Conservation (phyloP, 176 grass and related monocot species). For the Poa annua region DNA sequence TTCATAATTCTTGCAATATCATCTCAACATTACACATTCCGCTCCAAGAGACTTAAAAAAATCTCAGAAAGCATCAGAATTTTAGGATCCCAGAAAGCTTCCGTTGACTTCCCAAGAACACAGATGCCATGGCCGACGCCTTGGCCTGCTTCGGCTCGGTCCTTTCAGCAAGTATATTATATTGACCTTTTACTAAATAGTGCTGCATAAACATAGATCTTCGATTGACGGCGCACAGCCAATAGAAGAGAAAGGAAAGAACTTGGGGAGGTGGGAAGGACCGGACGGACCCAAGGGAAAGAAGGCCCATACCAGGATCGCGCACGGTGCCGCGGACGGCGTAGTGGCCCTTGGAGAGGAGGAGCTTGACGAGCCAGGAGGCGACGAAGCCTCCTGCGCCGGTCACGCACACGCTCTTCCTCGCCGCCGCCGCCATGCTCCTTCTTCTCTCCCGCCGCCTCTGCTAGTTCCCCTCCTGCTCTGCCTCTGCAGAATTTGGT, state of each 20-base stretch:
- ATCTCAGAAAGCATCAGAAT: not conserved
- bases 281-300: not conserved
- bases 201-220: not conserved
- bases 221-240: not conserved
- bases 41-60: not conserved
- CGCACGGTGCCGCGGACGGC: constrained; percentile 20
- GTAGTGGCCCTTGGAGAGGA: constrained; percentile 13
- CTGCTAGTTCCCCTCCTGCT: not conserved
- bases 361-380: constrained; percentile 15
- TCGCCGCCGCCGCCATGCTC: not conserved
- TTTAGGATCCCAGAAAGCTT: not conserved
- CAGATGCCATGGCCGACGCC: too few species aligned
- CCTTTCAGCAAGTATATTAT: not conserved
- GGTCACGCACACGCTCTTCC: constrained; percentile 20
- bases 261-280: not conserved
- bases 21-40: not conserved
- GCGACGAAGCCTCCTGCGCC: constrained; percentile 26
- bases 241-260: not conserved
- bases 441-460: not conserved
- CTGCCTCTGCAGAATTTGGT: constrained; percentile 16
- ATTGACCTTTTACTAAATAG: not conserved
- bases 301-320: not conserved
- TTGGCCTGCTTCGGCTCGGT: not conserved
- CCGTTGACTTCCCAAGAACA: not conserved
- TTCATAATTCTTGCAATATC: not conserved